These are phyloP conservation scores for Symbiodinium pilosum DNA, from an alignment of 73 alveolate genomes.

Conservation along the genomic window DNA sequence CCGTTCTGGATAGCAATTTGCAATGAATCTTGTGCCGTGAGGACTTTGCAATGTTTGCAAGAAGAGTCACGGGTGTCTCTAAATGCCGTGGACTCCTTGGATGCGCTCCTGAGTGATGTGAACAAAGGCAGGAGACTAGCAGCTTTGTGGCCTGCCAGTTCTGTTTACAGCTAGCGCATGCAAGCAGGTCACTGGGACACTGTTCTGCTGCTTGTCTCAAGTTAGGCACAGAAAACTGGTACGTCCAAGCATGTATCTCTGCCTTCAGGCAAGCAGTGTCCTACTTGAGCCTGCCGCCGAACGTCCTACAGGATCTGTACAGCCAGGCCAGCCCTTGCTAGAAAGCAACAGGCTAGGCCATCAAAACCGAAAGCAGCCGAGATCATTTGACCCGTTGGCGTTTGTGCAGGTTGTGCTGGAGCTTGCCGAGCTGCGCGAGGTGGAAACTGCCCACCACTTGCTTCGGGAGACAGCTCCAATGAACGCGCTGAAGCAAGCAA, in stretches of 20 bases:
- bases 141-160: not conserved
- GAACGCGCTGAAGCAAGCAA: constrained; percentile 52
- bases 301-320: constrained; percentile 79
- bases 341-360: not conserved
- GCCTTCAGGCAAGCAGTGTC: constrained; percentile 61
- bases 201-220: constrained; percentile 9
- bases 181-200: constrained; percentile 67
- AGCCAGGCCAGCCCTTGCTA: constrained; percentile 16
- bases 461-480: constrained; percentile 60
- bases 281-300: constrained; percentile 54
- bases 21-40: not conserved
- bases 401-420: constrained; percentile 69
- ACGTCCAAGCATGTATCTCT: not conserved
- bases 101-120: constrained; percentile 69
- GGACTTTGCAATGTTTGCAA: constrained; percentile 87
- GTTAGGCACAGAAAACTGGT: not conserved
- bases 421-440: constrained; percentile 74
- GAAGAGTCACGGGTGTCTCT: constrained; percentile 92
- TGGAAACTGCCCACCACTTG: constrained; percentile 74
- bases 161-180: not conserved
- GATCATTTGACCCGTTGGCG: too few species aligned
- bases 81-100: constrained; percentile 85
- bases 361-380: not conserved
- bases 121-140: constrained; percentile 37
- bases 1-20: not conserved